Base-by-base conservation (phyloP, 768 basidiomycete species). In the Phanerochaete sordida region DNA sequence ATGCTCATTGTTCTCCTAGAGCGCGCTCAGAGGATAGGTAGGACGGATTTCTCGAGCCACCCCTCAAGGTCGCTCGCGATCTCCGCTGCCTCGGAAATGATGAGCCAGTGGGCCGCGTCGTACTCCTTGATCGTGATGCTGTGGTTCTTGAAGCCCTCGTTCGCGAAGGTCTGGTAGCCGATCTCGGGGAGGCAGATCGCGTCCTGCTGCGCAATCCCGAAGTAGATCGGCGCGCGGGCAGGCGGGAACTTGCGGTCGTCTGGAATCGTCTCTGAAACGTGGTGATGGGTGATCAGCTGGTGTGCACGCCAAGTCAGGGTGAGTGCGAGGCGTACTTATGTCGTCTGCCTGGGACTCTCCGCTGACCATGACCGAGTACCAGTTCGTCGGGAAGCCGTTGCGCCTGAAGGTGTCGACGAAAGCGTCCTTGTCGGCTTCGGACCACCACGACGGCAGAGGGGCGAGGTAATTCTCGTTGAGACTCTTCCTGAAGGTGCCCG, bases 311-410 rank as follows among this genome's bases (percentile, higher is more conserved):
- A 27, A 16, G 48, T 3, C 28, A 27, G 13, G 12, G 26, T 12
- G 24, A 26, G 11, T 7, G 19, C n/a, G n/a, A 9, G 50, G 24
- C 53, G n/a, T 43, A 54, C 56, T 23, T 8, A 5, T 9, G 23
- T 57, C 56, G 27, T 57, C 56, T 24, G 5, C 24, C 7, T 26
- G 19, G 4, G 44, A 24, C 43, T 30, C 8, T 11, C 21, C n/a
- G 26, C 44, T 50, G 19, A 31, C 31, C 61, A 67, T 68, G 57
- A 66, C 68, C 39, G 59, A 69, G 68, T 78, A 79, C 74, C 76
- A 80, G 60, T 70, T 70, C 56, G 76, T 66, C 23, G 77, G 70
- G 16, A 80, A 56, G 6, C 78, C 74, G 3, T 72, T 70, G 24
- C 68, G 57, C 26, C 64, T 61, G 9, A 78, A 62, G 7, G 66